Conservation (phyloP, 495 filamentous ascomycete species). For the Cladorrhinum samala region DNA sequence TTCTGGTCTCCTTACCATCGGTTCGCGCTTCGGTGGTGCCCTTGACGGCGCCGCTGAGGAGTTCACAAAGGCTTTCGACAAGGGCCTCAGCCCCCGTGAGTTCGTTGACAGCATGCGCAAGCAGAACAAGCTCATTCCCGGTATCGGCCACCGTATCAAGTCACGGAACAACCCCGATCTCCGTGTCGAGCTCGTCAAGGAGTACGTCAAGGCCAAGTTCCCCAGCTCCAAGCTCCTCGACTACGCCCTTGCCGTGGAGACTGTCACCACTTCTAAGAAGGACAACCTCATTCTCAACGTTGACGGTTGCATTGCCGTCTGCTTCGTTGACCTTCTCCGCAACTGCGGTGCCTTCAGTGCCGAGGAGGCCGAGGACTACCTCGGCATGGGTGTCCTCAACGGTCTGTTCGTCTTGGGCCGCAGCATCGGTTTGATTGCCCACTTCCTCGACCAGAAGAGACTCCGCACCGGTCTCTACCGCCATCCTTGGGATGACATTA, state of each 20-base stretch:
- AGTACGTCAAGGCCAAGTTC: slow-evolving; percentile 96
- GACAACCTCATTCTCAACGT: slow-evolving; percentile 99
- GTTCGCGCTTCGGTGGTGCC: slow-evolving; percentile 96
- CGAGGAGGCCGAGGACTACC: slow-evolving; percentile 79
- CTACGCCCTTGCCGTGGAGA: slow-evolving; percentile 96
- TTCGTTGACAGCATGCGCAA: slow-evolving; percentile 99
- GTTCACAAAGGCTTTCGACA: slow-evolving; percentile 96
- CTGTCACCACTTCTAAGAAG: slow-evolving; percentile 98
- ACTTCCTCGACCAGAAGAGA: slow-evolving; percentile 99
- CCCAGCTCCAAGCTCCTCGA: slow-evolving; percentile 94
- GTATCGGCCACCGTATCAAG: slow-evolving; percentile 98
- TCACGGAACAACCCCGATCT: slow-evolving; percentile 99
- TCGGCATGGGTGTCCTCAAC: slow-evolving; percentile 95
- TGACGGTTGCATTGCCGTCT: slow-evolving; percentile 94
- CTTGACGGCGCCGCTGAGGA: slow-evolving; percentile 97
- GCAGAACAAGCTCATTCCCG: slow-evolving; percentile 99
- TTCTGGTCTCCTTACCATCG: slow-evolving; percentile 94
- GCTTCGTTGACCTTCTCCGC: slow-evolving; percentile 95
- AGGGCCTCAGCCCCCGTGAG: slow-evolving; percentile 95
- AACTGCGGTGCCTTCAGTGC: slow-evolving; percentile 93
- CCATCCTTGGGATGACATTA: slow-evolving; percentile 98
- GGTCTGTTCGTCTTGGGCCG: slow-evolving; percentile 96
- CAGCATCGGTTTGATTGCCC: slow-evolving; percentile 96
- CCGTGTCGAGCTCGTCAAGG: slow-evolving; percentile 98
- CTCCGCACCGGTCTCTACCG: slow-evolving; percentile 96